phyloP scores from a whole-genome alignment of 176 grass and related monocot genomes.

The Aechmea fasciata region DNA sequence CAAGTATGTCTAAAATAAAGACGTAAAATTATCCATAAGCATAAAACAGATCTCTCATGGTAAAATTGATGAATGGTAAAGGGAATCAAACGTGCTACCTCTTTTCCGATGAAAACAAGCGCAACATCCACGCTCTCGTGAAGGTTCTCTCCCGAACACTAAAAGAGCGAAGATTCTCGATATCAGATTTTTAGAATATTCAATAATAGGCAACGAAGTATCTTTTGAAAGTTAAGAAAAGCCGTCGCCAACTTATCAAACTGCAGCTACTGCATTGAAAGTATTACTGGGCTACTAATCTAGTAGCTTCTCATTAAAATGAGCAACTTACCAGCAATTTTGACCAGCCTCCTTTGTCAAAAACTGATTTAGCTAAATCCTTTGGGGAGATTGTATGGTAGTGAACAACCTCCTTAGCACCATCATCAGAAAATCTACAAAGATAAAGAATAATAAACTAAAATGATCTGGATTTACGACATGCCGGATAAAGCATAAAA shows the following conservation, averaged over 20 bases:
- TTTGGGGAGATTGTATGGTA: conserved; percentile 65
- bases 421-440: conserved; percentile 42
- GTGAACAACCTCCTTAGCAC: conserved; percentile 49
- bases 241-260: too few relatives aligned
- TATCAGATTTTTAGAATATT: conserved; percentile 8
- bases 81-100: conserved; percentile 30
- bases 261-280: not conserved
- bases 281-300: not conserved
- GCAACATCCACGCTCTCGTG: conserved; percentile 54
- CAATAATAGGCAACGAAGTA: not conserved
- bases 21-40: too few relatives aligned
- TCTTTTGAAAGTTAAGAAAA: too few relatives aligned
- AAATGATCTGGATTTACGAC: too few relatives aligned
- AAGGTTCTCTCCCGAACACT: conserved; percentile 54
- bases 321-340: conserved; percentile 56
- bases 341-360: conserved; percentile 89
- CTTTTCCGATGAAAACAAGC: conserved; percentile 70
- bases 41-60: too few relatives aligned
- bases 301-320: not conserved
- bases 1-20: too few relatives aligned
- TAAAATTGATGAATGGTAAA: conserved; percentile 3
- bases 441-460: not conserved
- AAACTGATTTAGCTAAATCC: conserved; percentile 56
- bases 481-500: too few relatives aligned
- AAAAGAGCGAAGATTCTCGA: conserved; percentile 7